Evolutionary conservation across 1,284 basidiomycete species (phyloP), one percentile per base, ranked within the genome.

Genomic region (Tetrapyrgos nigripes): DNA sequence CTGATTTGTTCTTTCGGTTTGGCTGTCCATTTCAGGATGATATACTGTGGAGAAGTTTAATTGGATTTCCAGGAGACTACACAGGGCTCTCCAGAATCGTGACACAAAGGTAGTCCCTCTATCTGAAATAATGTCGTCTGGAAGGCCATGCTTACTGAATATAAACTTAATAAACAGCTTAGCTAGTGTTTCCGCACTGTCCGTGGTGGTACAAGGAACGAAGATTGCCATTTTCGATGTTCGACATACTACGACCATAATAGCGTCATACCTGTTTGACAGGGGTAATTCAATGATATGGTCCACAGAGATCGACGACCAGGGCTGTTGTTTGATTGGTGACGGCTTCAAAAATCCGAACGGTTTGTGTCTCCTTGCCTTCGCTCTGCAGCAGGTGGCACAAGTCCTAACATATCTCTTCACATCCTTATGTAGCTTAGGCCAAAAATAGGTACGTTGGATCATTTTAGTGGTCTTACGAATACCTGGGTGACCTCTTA

Each of bases 401-500:
- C 49, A 50, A 33, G n/a, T 31, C 21, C 11, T 5, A 21, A 65
- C 56, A 47, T 67, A 72, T n/a, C 55, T 33, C 4, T 50, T 44
- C 9, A 70, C 58, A 35, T 52, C 31, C 2, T 26, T 24, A 14
- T 53, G 43, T 23, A 69, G 50, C 13, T 48, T 24, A 8, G 65
- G 66, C 69, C 69, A 71, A 21, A 50, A 68, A 54, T 65, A 73
- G 35, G 62, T 51, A 9, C 60, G 26, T 4, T 37, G 11, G 10
- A 70, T 54, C 13, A 64, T 27, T 50, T 64, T 55, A 19, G 60
- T 27, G 1, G 74, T 78, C 56, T 72, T 76, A 6, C 51, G 53
- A 13, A 56, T 50, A 2, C 77, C 76, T 8, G 63, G 70, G 61
- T 80, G 77, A 6, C n/a, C n/a, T n/a, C n/a, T n/a, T n/a, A n/a